Evolutionary conservation across 106 monocot genomes (phyloP).

Genomic region (Dioscorea dumetorum): DNA sequence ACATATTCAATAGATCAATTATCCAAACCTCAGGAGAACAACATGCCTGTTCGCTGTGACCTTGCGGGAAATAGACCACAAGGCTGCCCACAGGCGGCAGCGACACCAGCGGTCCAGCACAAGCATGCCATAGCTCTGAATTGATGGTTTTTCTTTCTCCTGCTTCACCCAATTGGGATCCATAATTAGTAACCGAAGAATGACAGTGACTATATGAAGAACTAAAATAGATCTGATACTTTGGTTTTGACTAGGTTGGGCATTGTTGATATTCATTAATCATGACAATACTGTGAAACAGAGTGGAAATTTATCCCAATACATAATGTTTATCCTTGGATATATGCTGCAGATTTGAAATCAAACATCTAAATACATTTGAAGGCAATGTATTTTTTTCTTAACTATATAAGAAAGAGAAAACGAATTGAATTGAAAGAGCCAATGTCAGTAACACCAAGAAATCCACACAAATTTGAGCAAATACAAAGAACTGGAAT

Average conservation of each 20-base stretch:
- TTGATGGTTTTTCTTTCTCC: constrained; percentile 72
- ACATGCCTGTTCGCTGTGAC: constrained; percentile 83
- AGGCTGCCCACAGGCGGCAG: constrained; percentile 75
- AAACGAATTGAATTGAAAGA: no score
- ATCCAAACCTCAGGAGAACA: neutral
- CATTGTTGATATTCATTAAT: neutral
- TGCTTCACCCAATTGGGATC: constrained; percentile 12
- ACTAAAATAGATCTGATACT: neutral
- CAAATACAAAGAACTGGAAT: no score
- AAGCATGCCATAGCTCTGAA: constrained; percentile 96
- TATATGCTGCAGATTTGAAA: no score
- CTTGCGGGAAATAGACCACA: constrained; percentile 91
- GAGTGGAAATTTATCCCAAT: no score
- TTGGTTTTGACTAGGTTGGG: neutral
- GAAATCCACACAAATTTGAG: no score
- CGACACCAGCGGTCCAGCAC: constrained; percentile 80
- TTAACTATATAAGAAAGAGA: no score
- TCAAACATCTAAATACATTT: no score
- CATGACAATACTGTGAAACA: neutral
- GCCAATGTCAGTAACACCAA: no score
- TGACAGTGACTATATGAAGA: neutral
- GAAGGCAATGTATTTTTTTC: no score
- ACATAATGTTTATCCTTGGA: no score
- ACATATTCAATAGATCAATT: neutral
- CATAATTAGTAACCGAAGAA: neutral